phyloP scores from a whole-genome alignment of 2,329 filamentous ascomycete genomes.

The Magnaporthiopsis poae region DNA sequence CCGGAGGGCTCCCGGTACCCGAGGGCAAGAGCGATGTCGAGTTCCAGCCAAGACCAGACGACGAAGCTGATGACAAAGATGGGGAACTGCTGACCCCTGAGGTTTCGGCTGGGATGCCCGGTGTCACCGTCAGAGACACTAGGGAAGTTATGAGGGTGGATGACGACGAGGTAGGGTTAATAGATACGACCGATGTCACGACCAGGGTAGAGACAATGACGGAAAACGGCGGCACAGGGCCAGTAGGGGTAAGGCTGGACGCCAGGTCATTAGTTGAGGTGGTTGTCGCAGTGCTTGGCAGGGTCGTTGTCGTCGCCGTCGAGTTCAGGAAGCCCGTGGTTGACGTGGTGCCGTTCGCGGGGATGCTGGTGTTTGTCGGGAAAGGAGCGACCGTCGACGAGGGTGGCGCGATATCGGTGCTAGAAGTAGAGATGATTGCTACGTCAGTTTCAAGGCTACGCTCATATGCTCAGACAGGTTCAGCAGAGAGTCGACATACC shows the following conservation, averaged over 20 bases:
- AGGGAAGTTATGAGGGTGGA: neutral
- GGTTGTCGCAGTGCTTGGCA: neutral
- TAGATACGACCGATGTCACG: neutral
- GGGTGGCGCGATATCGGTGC: neutral
- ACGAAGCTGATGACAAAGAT: neutral
- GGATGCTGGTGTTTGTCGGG: neutral
- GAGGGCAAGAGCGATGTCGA: neutral
- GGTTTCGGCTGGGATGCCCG: neutral
- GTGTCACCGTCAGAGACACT: neutral
- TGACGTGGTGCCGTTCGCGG: neutral
- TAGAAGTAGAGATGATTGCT: neutral
- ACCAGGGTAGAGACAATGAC: neutral
- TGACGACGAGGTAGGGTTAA: neutral
- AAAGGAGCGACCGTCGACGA: neutral
- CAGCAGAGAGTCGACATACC: neutral
- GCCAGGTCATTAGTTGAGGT: neutral
- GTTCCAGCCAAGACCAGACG: neutral
- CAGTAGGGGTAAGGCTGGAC: neutral
- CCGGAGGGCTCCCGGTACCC: neutral
- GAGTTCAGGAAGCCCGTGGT: neutral
- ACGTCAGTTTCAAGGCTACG: neutral
- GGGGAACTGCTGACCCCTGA: neutral
- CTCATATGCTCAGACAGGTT: neutral
- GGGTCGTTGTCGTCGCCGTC: neutral
- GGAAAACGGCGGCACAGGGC: neutral